Percentiles rank a stretch among this genome's conserved stretches.
phyloP scores from a whole-genome alignment of 176 grass and related monocot species.

The Oropetium thomaeum region DNA sequence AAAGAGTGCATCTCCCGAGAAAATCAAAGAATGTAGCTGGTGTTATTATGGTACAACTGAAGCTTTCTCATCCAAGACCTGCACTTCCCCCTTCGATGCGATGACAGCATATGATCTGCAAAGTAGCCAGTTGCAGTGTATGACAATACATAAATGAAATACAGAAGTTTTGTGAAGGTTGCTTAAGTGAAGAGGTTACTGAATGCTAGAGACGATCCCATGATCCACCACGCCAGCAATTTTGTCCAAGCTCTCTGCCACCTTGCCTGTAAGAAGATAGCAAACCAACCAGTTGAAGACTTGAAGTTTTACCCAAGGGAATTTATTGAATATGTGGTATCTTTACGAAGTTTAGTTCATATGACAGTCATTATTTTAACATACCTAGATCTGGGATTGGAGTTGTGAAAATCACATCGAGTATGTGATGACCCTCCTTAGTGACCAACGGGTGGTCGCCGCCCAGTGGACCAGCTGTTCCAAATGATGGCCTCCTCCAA shows the following conservation, averaged over 20 bases:
- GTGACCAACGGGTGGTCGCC: constrained; percentile 81
- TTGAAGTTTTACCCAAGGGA: neutral
- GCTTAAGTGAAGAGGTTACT: constrained; percentile 35
- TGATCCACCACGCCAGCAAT: constrained; percentile 73
- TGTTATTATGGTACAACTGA: constrained; percentile 44
- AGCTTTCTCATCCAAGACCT: constrained; percentile 56
- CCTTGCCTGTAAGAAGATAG: constrained; percentile 45
- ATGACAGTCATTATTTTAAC: too few species aligned
- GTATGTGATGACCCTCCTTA: constrained; percentile 69
- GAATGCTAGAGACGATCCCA: constrained; percentile 65
- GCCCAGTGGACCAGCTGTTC: constrained; percentile 60
- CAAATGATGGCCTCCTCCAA: constrained; percentile 82
- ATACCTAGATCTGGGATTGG: constrained; percentile 73
- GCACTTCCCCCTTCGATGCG: constrained; percentile 58
- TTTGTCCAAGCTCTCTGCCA: constrained; percentile 68
- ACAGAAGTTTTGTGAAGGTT: neutral
- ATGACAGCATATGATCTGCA: constrained; percentile 65
- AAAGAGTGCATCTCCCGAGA: neutral
- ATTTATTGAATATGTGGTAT: neutral
- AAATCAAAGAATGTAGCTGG: neutral
- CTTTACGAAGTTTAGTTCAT: too few species aligned
- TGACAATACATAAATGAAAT: neutral
- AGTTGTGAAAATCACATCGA: constrained; percentile 92
- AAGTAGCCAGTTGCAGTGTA: neutral
- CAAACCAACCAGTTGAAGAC: constrained; percentile 12